A percentile compares a stretch with the other conserved stretches of the same genome.
These are phyloP conservation scores for Geotrichum carabidarum DNA, from an alignment of 1,139 yeast species.

Conservation along the genomic window DNA sequence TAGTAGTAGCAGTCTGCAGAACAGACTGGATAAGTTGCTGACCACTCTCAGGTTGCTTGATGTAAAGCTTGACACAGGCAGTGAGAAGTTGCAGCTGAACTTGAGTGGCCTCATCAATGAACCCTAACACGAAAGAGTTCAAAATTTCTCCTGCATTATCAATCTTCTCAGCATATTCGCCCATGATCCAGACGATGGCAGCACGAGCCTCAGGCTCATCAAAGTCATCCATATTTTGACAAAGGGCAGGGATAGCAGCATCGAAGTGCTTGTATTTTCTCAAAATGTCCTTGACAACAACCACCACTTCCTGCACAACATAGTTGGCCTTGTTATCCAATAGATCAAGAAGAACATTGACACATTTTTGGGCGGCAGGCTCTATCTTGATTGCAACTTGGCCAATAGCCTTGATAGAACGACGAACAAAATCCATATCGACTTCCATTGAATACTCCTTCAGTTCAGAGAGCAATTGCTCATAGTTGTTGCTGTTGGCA, in stretches of 20 bases:
- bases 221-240: conserved; percentile 54
- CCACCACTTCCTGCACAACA: conserved; percentile 72
- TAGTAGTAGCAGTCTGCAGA: conserved; percentile 71
- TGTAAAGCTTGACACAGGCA: conserved; percentile 69
- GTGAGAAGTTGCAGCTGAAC: conserved; percentile 76
- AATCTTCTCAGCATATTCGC: conserved; percentile 78
- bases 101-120: conserved; percentile 64
- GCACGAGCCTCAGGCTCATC: conserved; percentile 60
- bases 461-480: conserved; percentile 71
- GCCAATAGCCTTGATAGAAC: conserved; percentile 79
- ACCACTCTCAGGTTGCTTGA: conserved; percentile 45
- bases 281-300: conserved; percentile 68
- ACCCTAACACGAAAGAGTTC: conserved; percentile 52
- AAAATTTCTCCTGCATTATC: conserved; percentile 47
- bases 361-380: conserved; percentile 58
- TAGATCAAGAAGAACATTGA: conserved; percentile 68
- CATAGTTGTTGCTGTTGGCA: conserved; percentile 65
- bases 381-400: conserved; percentile 81
- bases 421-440: conserved; percentile 80
- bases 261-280: conserved; percentile 68
- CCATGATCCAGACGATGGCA: conserved; percentile 84
- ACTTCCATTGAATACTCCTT: conserved; percentile 92
- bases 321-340: conserved; percentile 73
- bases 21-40: conserved; percentile 60
- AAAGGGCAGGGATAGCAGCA: conserved; percentile 64